phyloP scores from a whole-genome alignment of 345 rosid species.

The Populus pruinosa region DNA sequence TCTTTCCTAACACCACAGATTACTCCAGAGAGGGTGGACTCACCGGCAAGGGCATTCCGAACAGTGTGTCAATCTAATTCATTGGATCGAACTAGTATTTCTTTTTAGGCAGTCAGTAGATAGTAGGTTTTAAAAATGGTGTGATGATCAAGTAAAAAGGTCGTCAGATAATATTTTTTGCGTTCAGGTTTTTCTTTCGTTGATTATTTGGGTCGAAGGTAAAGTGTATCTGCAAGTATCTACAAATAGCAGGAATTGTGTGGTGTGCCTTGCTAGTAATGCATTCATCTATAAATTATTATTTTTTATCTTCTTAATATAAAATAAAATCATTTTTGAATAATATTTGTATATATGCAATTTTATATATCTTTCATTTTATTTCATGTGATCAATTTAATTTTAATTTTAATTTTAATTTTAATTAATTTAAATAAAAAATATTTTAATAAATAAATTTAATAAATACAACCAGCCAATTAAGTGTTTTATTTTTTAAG shows the following conservation, averaged over 20 bases:
- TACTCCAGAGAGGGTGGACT: slow-evolving; percentile 58
- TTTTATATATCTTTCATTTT: no score
- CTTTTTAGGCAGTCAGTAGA: background rate
- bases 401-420: accelerated
- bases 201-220: background rate
- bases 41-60: slow-evolving; percentile 87
- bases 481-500: no score
- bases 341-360: no score
- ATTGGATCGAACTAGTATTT: background rate
- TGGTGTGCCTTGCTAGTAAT: background rate
- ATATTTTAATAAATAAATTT: no score
- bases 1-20: slow-evolving; percentile 71
- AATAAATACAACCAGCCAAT: accelerated
- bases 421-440: no score
- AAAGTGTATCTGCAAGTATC: background rate
- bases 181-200: background rate
- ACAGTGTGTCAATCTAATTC: slow-evolving; percentile 69
- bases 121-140: background rate
- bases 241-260: background rate
- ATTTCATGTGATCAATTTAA: no score
- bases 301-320: no score
- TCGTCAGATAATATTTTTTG: background rate
- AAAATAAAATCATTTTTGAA: no score
- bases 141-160: background rate
- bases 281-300: no score